A percentile compares a stretch with the other conserved stretches of the same genome.
Evolutionary conservation across 2,329 filamentous ascomycete species (phyloP).

Genomic region (Fusarium xyrophilum): DNA sequence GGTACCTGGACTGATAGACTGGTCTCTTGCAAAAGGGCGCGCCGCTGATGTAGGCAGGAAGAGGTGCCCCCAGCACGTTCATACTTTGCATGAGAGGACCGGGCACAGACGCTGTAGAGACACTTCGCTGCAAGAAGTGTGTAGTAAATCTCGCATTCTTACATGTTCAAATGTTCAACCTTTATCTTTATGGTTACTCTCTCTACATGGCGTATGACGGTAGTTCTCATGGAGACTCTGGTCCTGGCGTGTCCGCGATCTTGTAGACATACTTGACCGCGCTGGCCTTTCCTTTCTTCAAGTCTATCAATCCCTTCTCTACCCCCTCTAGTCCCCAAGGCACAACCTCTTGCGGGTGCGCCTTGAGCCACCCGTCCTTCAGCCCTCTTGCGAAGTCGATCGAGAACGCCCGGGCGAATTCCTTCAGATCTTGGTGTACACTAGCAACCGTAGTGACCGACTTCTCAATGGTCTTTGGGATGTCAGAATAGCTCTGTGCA

Average conservation of each 20-base stretch:
- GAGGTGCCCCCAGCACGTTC: neutral
- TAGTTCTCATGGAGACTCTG: neutral
- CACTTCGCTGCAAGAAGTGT: too few species aligned
- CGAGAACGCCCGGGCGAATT: neutral
- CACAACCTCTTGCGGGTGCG: slow-evolving; percentile 19
- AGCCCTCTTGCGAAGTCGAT: slow-evolving; percentile 8
- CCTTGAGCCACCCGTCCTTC: slow-evolving; percentile 13
- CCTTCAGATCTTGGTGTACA: slow-evolving; percentile 13
- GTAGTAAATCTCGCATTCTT: too few species aligned
- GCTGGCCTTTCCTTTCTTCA: slow-evolving; percentile 13
- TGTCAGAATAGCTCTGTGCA: slow-evolving; percentile 19
- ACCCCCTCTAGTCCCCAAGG: slow-evolving; percentile 12
- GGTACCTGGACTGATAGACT: accelerated
- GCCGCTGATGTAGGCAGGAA: neutral
- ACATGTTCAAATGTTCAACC: too few species aligned
- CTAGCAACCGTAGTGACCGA: slow-evolving; percentile 21
- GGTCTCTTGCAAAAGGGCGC: accelerated
- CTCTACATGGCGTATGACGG: accelerated
- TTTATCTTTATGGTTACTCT: neutral
- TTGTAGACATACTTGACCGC: slow-evolving; percentile 22
- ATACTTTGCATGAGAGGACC: accelerated
- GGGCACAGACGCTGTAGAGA: accelerated
- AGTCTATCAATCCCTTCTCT: neutral
- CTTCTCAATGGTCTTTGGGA: slow-evolving; percentile 20
- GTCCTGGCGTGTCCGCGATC: slow-evolving; percentile 14